phyloP scores from a whole-genome alignment of 176 grass and related monocot species.

The Raddia distichophylla region DNA sequence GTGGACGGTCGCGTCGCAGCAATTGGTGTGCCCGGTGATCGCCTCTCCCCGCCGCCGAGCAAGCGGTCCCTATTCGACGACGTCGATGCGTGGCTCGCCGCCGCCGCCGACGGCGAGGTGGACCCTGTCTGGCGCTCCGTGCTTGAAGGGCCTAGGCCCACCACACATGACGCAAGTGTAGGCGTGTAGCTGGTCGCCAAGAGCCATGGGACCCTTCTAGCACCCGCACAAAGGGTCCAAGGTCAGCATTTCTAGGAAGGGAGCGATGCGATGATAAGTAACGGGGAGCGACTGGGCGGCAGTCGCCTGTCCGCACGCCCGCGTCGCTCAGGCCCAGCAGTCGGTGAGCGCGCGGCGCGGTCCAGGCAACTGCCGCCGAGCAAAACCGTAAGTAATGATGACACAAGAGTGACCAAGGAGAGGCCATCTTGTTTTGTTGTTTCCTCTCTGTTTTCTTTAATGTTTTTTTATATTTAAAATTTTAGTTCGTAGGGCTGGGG shows the following conservation, averaged over 20 bases:
- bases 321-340: too few relatives aligned
- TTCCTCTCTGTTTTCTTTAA: conserved; percentile 4
- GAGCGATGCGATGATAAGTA: neutral
- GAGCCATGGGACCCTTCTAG: neutral
- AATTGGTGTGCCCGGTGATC: conserved; percentile 59
- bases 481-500: conserved; percentile 10
- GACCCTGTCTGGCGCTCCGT: conserved; percentile 69
- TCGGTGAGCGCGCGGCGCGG: too few relatives aligned
- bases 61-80: conserved; percentile 47
- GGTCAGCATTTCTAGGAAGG: conserved; percentile 4
- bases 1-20: conserved; percentile 49
- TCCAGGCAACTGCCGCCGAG: too few relatives aligned
- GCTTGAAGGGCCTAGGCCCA: conserved; percentile 26
- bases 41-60: conserved; percentile 38
- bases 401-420: neutral
- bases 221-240: neutral
- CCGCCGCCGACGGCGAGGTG: conserved; percentile 53
- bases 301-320: too few relatives aligned
- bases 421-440: conserved; percentile 6
- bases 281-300: too few relatives aligned
- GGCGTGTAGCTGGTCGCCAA: neutral
- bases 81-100: conserved; percentile 48
- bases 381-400: neutral
- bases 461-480: neutral
- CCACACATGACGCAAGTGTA: conserved; percentile 41